phyloP scores from a whole-genome alignment of 345 rosid species.

The Eucalyptus decipiens region DNA sequence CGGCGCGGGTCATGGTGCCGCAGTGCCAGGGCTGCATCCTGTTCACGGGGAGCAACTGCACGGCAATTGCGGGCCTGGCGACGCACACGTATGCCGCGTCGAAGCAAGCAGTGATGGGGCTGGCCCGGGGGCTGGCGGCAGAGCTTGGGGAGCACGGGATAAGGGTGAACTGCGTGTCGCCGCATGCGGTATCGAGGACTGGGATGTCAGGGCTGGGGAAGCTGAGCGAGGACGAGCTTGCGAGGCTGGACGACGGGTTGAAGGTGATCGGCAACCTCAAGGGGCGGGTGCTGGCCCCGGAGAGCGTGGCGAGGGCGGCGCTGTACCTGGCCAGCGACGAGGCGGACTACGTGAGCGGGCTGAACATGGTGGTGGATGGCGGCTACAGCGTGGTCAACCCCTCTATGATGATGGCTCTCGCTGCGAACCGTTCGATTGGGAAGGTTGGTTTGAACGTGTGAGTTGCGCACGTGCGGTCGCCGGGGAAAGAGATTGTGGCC shows the following conservation, averaged over 20 bases:
- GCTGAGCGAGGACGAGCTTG: not conserved
- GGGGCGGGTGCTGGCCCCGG: constrained; percentile 1
- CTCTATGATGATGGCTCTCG: not conserved
- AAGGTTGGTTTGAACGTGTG: not conserved
- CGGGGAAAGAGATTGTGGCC: not conserved
- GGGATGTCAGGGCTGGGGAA: not conserved
- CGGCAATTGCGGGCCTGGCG: too few relatives aligned
- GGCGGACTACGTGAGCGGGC: constrained; percentile 19
- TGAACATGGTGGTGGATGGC: constrained; percentile 24
- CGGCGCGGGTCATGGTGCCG: too few relatives aligned
- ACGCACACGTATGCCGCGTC: too few relatives aligned
- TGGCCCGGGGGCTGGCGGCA: too few relatives aligned
- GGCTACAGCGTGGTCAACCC: constrained; percentile 12
- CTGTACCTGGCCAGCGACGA: constrained; percentile 23
- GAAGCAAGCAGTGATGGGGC: too few relatives aligned
- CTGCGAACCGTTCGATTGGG: not conserved
- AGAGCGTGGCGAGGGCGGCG: constrained; percentile 14
- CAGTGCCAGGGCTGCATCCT: too few relatives aligned
- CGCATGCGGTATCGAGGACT: too few relatives aligned
- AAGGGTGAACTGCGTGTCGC: too few relatives aligned
- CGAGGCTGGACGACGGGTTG: not conserved
- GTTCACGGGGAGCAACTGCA: too few relatives aligned
- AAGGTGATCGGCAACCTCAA: constrained; percentile 2
- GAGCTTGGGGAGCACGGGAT: too few relatives aligned
- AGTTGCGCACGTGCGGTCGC: not conserved